Evolutionary conservation across 2,329 filamentous ascomycete species (phyloP).

Genomic region (Fusarium sacchari): DNA sequence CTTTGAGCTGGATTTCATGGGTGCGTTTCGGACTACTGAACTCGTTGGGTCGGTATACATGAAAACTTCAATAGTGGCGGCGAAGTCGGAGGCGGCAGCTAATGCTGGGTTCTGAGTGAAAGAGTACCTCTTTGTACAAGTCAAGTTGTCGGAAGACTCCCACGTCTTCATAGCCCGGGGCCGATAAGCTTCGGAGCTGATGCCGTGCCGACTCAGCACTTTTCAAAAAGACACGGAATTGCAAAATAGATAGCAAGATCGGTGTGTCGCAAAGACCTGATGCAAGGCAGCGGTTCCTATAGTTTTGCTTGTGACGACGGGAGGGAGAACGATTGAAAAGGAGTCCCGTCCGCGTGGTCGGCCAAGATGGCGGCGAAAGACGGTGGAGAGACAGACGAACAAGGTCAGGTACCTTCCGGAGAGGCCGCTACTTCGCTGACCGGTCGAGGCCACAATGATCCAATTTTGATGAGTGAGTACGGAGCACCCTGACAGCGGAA

Average conservation of each 20-base stretch:
- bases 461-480: conserved; percentile 30
- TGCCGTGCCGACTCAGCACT: conserved; percentile 4
- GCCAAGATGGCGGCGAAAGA: conserved; percentile 35
- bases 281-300: neutral
- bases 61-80: conserved; percentile 30
- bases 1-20: conserved; percentile 20
- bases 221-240: neutral
- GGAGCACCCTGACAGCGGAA: conserved; percentile 29
- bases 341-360: conserved; percentile 21
- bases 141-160: conserved; percentile 1
- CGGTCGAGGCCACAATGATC: conserved; percentile 36
- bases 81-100: conserved; percentile 24
- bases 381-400: conserved; percentile 23
- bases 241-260: conserved; percentile 9
- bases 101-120: conserved; percentile 5
- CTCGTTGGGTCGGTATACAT: conserved; percentile 33
- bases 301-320: conserved; percentile 23
- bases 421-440: conserved; percentile 35
- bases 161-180: conserved; percentile 12
- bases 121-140: conserved; percentile 15
- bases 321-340: conserved; percentile 28
- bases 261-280: conserved; percentile 5
- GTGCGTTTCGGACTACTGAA: conserved; percentile 25
- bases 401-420: conserved; percentile 33
- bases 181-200: conserved; percentile 29